Percentiles rank a stretch among this genome's conserved stretches.
phyloP scores from a whole-genome alignment of 371 early-diverging fungal genomes.

The Capillidium heterosporum region DNA sequence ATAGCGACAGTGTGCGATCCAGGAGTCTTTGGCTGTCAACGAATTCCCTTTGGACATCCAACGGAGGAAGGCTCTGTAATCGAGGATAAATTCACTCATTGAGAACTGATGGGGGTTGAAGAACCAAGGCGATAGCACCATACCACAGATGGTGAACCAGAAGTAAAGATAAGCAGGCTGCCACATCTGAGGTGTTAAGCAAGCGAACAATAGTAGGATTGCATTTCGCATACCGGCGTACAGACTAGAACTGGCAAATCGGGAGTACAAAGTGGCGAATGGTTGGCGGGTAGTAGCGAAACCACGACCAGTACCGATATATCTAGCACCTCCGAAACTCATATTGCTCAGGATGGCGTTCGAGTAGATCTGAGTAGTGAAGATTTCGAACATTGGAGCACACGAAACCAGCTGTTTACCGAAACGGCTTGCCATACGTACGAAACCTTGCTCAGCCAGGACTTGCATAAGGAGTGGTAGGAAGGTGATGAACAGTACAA shows the following conservation, averaged over 20 bases:
- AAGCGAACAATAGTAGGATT: slow-evolving; percentile 52
- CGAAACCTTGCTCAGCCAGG: slow-evolving; percentile 68
- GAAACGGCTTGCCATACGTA: slow-evolving; percentile 48
- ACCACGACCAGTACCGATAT: slow-evolving; percentile 81
- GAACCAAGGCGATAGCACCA: slow-evolving; percentile 56
- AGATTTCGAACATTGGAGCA: slow-evolving; percentile 75
- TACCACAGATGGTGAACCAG: slow-evolving; percentile 61
- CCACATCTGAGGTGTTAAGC: slow-evolving; percentile 46
- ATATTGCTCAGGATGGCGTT: slow-evolving; percentile 63
- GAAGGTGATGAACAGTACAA: slow-evolving; percentile 65
- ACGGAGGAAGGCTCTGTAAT: slow-evolving; percentile 58
- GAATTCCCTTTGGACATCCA: slow-evolving; percentile 71
- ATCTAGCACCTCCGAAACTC: slow-evolving; percentile 72
- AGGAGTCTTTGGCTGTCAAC: slow-evolving; percentile 48
- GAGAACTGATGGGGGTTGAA: slow-evolving; percentile 75
- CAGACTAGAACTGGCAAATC: slow-evolving; percentile 60
- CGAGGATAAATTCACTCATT: slow-evolving; percentile 50
- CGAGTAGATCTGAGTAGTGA: slow-evolving; percentile 77
- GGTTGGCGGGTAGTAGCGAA: slow-evolving; percentile 70
- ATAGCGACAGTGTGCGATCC: slow-evolving; percentile 56
- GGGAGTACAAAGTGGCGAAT: slow-evolving; percentile 56
- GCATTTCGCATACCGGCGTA: slow-evolving; percentile 55
- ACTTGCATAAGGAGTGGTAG: slow-evolving; percentile 73
- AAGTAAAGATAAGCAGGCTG: slow-evolving; percentile 48
- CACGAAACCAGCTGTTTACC: slow-evolving; percentile 66